These are phyloP conservation scores for Boletus barrowsii DNA, from an alignment of 768 basidiomycete genomes.

Conservation along the genomic window DNA sequence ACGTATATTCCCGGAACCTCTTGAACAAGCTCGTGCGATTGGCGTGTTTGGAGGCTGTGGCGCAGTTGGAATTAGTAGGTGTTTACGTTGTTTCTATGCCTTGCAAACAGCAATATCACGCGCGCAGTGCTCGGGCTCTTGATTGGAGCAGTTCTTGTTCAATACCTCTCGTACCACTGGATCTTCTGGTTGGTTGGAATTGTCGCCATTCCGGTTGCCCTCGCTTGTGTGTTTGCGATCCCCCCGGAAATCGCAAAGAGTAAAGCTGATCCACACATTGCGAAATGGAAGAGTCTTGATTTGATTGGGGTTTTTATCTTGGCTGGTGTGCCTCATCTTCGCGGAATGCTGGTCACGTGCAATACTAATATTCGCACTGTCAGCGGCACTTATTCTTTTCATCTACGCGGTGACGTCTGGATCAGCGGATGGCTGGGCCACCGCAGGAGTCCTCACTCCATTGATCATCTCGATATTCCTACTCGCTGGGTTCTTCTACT, in stretches of 20 bases:
- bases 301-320: conserved; percentile 38
- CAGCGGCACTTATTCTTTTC: conserved; percentile 38
- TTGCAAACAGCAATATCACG: not conserved
- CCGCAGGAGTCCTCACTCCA: conserved; percentile 42
- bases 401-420: conserved; percentile 46
- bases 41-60: conserved; percentile 45
- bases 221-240: conserved; percentile 33
- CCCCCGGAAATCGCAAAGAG: conserved; percentile 22
- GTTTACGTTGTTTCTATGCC: not conserved
- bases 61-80: conserved; percentile 42
- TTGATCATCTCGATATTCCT: conserved; percentile 44
- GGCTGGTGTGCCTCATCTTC: conserved; percentile 27
- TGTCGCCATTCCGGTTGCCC: conserved; percentile 33
- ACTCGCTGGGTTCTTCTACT: conserved; percentile 45
- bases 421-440: conserved; percentile 50
- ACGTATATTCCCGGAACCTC: conserved; percentile 45
- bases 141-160: conserved; percentile 42
- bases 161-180: conserved; percentile 44
- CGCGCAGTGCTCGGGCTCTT: conserved; percentile 38
- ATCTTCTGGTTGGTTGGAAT: conserved; percentile 49
- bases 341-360: not conserved
- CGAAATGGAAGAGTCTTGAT: conserved; percentile 35
- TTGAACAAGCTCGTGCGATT: conserved; percentile 48
- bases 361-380: not conserved
- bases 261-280: not conserved